Evolutionary conservation across 2,329 filamentous ascomycete species (phyloP).

Genomic region (Penicillium vulpinum): DNA sequence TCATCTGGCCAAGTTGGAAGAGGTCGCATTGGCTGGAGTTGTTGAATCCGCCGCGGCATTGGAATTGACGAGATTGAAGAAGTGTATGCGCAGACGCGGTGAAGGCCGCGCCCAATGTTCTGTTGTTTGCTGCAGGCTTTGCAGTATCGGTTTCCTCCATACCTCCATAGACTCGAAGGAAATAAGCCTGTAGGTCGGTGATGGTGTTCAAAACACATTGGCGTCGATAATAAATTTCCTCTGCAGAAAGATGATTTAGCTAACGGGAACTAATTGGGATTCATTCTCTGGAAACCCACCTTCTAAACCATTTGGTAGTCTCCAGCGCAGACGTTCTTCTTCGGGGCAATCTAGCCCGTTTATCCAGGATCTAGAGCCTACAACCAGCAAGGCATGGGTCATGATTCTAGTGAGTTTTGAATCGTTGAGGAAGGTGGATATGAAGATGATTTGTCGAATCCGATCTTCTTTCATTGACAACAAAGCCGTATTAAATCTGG

Average conservation of each 20-base stretch:
- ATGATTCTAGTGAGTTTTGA: conserved; percentile 28
- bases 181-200: conserved; percentile 44
- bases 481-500: conserved; percentile 26
- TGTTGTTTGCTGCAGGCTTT: conserved; percentile 14
- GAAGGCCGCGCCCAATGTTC: conserved; percentile 13
- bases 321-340: conserved; percentile 34
- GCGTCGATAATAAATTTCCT: conserved; percentile 46
- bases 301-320: conserved; percentile 41
- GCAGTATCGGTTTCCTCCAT: conserved; percentile 29
- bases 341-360: conserved; percentile 30
- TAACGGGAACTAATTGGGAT: background rate
- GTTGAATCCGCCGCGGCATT: conserved; percentile 44
- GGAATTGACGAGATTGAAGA: conserved; percentile 29
- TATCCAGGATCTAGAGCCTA: conserved; percentile 40
- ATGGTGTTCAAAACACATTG: conserved; percentile 46
- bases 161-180: conserved; percentile 44
- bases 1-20: conserved; percentile 48
- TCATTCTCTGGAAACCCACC: conserved; percentile 26
- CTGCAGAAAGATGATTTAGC: conserved; percentile 23
- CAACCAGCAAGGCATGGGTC: conserved; percentile 38
- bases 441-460: conserved; percentile 41
- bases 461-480: conserved; percentile 40
- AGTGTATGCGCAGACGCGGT: conserved; percentile 14
- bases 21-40: conserved; percentile 47
- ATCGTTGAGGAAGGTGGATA: conserved; percentile 37